These are phyloP conservation scores for Prosopis cineraria DNA, from an alignment of 306 rosid species.

Conservation along the genomic window DNA sequence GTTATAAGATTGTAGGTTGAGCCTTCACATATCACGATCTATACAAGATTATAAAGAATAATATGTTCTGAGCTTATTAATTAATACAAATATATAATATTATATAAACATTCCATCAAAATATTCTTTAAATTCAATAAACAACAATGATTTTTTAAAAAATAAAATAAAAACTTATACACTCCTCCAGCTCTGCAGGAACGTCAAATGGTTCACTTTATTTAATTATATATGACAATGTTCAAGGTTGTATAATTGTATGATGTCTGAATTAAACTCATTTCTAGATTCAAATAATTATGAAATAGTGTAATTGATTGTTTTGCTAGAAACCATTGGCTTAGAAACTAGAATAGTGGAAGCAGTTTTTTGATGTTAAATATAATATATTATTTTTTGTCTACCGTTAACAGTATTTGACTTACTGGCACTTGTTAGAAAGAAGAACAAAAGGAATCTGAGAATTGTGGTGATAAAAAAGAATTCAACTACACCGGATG, in stretches of 20 bases:
- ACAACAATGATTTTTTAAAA: background rate
- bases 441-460: background rate
- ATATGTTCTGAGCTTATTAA: too few relatives aligned
- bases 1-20: too few relatives aligned
- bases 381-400: background rate
- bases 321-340: background rate
- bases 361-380: background rate
- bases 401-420: constrained; percentile 27
- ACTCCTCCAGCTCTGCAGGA: background rate
- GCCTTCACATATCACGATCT: too few relatives aligned
- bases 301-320: background rate
- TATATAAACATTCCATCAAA: too few relatives aligned
- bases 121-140: background rate
- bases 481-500: too few relatives aligned
- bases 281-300: background rate
- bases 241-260: background rate
- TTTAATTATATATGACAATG: background rate
- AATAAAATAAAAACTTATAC: background rate
- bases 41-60: too few relatives aligned
- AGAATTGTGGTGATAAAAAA: background rate
- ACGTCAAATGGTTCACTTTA: background rate
- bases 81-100: too few relatives aligned
- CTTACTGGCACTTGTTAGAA: background rate
- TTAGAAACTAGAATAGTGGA: background rate
- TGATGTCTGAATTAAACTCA: background rate